phyloP scores from a whole-genome alignment of 164 flowering plant genomes.

The Piper longum region DNA sequence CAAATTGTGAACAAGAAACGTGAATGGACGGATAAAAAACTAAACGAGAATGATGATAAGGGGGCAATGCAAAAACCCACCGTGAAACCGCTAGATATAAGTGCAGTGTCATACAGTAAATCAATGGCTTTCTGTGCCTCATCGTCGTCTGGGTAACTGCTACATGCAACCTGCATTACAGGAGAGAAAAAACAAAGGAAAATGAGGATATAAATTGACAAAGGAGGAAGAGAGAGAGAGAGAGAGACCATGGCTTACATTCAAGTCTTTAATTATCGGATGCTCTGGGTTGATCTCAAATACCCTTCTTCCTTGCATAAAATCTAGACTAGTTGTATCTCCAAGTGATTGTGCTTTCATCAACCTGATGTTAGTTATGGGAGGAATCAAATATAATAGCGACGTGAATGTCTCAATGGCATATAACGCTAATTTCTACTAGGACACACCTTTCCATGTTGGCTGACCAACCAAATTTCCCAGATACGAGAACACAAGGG shows the following conservation, averaged over 20 bases:
- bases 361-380: conserved; percentile 3
- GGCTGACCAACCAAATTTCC: conserved; percentile 97
- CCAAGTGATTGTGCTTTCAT: conserved; percentile 16
- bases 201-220: too few relatives aligned
- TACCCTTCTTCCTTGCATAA: conserved; percentile 12
- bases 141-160: conserved; percentile 5
- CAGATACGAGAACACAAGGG: conserved; percentile 90
- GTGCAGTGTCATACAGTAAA: conserved; percentile 11
- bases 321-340: conserved; percentile 12
- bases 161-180: conserved; percentile 17
- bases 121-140: conserved; percentile 13
- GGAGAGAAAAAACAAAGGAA: conserved; percentile 20
- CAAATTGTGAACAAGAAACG: too few relatives aligned
- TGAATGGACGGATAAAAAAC: too few relatives aligned
- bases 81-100: conserved; percentile 12
- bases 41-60: too few relatives aligned
- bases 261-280: conserved; percentile 12
- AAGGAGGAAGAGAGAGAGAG: too few relatives aligned
- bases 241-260: neutral
- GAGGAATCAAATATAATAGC: neutral
- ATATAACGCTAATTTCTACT: too few relatives aligned
- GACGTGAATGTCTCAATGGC: neutral
- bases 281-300: conserved; percentile 14
- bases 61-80: conserved; percentile 3
- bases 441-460: conserved; percentile 67